phyloP scores from a whole-genome alignment of 2,329 filamentous ascomycete species.

The Talaromyces sp. region DNA sequence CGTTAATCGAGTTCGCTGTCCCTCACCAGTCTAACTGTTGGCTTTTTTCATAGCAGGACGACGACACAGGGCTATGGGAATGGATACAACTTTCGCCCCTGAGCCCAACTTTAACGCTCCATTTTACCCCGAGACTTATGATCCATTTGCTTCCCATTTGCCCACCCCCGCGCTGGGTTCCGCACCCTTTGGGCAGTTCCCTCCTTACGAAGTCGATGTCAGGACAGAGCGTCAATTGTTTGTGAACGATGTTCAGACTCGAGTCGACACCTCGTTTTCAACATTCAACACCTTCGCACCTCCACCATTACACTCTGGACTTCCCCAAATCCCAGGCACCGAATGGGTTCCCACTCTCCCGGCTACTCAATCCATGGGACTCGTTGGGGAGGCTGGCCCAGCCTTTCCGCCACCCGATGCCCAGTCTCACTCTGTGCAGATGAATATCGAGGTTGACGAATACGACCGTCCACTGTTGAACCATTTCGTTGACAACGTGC shows the following conservation, averaged over 20 bases:
- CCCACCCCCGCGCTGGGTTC: slow-evolving; percentile 52
- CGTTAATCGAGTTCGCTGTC: slow-evolving; percentile 46
- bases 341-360: slow-evolving; percentile 69
- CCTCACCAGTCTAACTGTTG: neutral
- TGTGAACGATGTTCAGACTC: slow-evolving; percentile 80
- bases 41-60: slow-evolving; percentile 66
- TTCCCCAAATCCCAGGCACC: slow-evolving; percentile 59
- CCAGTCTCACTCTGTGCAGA: slow-evolving; percentile 53
- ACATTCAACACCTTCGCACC: slow-evolving; percentile 91
- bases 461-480: slow-evolving; percentile 80
- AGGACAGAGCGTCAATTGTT: slow-evolving; percentile 94
- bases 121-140: slow-evolving; percentile 42
- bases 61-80: slow-evolving; percentile 70
- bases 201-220: slow-evolving; percentile 90
- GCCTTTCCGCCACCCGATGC: slow-evolving; percentile 2
- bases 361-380: slow-evolving; percentile 53
- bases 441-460: slow-evolving; percentile 78
- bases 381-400: slow-evolving; percentile 15
- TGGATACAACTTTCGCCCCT: slow-evolving; percentile 70
- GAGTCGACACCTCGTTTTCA: slow-evolving; percentile 80
- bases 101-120: slow-evolving; percentile 65
- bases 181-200: slow-evolving; percentile 53
- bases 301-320: slow-evolving; percentile 62
- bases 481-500: slow-evolving; percentile 83
- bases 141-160: slow-evolving; percentile 37